Percentiles rank a stretch among this genome's conserved stretches.
These are phyloP conservation scores for Candida glucosophila DNA, from an alignment of 1,139 yeast genomes.

Conservation along the genomic window DNA sequence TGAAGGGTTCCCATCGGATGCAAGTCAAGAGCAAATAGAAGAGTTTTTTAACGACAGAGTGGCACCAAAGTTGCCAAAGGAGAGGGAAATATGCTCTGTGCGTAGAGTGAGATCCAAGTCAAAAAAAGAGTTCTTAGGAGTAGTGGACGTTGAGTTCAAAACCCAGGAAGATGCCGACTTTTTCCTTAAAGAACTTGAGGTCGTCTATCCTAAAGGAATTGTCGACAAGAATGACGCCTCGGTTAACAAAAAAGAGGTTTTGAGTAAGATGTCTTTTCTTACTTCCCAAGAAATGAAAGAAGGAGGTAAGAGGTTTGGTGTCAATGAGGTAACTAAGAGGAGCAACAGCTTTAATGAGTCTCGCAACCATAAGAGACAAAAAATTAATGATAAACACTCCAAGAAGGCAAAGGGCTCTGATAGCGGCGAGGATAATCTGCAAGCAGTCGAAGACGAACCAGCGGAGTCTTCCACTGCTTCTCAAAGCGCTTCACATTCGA, in stretches of 20 bases:
- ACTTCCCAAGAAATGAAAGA: conserved; percentile 44
- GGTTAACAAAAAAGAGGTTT: conserved; percentile 29
- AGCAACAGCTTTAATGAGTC: conserved; percentile 37
- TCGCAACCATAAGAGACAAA: conserved; percentile 21
- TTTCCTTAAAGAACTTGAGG: conserved; percentile 47
- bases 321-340: conserved; percentile 43
- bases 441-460: conserved; percentile 6
- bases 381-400: conserved; percentile 25
- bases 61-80: conserved; percentile 28
- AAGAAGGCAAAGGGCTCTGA: conserved; percentile 7
- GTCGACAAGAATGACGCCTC: conserved; percentile 38
- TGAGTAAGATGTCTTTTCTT: conserved; percentile 42
- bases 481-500: neutral
- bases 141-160: conserved; percentile 81
- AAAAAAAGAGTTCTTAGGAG: conserved; percentile 65
- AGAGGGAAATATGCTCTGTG: conserved; percentile 26
- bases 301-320: conserved; percentile 41
- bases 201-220: conserved; percentile 53
- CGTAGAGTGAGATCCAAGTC: conserved; percentile 49
- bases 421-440: neutral
- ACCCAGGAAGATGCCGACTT: conserved; percentile 64
- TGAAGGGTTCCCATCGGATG: conserved; percentile 59
- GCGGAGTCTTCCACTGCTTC: conserved; percentile 26
- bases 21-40: conserved; percentile 72
- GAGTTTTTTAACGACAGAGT: conserved; percentile 47